Evolutionary conservation across 2,329 filamentous ascomycete genomes (phyloP), one percentile per base, ranked within the genome.

Genomic region (Aspergillus uvarum): DNA sequence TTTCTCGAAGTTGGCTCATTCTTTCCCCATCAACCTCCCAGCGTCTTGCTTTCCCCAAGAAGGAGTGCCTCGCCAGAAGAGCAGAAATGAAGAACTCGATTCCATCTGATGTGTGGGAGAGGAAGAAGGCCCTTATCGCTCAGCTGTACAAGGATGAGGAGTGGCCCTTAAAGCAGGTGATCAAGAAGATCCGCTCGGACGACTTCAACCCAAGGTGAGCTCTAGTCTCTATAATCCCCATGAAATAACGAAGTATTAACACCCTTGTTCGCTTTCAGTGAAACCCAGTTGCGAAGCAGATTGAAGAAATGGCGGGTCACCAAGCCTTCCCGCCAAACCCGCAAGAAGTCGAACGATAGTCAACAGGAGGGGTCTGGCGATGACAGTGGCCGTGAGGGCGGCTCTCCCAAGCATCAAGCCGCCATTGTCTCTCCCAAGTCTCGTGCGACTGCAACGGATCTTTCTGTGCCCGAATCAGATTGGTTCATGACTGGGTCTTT

Each of bases 301-400:
- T 61, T 79, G 51, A 79, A 79, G 73, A 79, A 78, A 69, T 79
- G 77, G 77, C 70, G 77, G 21, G 76, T 79, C 44, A 79, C 75
- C 58, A 79, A 79, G 60, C 76, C 76, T n/a, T 78, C 76, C 24
- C 76, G 76, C 16, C 76, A 78, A 60, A 75, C 71, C 54, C 72
- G 76, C 54, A 78, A 77, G 68, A 77, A 77, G 54, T 67, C 71
- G n/a, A 66, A 67, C 7, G 66, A 69, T 51, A 51, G 56, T 38
- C 63, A 63, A 54, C 51, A 56, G 38, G 54, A 69, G 14, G 21
- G 32, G 22, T 59, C 58, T 19, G 59, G 60, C 16, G 69, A 70
- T 24, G 70, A 72, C 31, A 62, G 63, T 63, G 58, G 51, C 32
- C 57, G 56, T 8, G 68, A 67, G 38, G 63, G 65, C 29, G 54